Conservation (phyloP, 768 basidiomycete genomes). For the Kwoniella dejecticola region DNA sequence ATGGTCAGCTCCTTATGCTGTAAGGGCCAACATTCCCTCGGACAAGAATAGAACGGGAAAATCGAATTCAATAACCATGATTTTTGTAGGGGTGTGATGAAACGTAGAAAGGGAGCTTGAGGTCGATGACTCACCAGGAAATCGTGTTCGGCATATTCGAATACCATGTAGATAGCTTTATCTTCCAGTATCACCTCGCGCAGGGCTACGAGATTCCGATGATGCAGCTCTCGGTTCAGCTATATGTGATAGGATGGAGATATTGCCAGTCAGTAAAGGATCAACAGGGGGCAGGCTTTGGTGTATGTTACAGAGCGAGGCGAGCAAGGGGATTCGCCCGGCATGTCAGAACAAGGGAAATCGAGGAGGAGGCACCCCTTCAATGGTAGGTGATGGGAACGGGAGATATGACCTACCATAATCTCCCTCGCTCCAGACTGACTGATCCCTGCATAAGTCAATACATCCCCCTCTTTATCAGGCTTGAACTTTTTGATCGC, state of each 20-base stretch:
- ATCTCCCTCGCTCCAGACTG: slow-evolving; percentile 98
- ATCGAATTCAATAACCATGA: no score
- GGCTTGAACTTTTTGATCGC: slow-evolving; percentile 99
- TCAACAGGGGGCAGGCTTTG: no score
- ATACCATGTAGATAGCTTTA: slow-evolving; percentile 98
- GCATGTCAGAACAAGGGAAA: no score
- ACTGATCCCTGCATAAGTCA: slow-evolving; percentile 95
- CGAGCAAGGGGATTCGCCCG: no score
- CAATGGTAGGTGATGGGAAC: no score
- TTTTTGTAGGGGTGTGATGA: not conserved
- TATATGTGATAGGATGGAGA: slow-evolving; percentile 4
- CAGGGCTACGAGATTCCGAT: slow-evolving; percentile 83
- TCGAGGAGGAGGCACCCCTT: not conserved
- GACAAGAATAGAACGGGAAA: no score
- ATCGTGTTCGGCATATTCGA: slow-evolving; percentile 98
- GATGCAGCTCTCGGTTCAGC: slow-evolving; percentile 42
- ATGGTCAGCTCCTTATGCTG: no score
- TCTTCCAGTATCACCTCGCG: slow-evolving; percentile 96
- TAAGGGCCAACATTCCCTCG: no score
- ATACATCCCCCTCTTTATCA: slow-evolving; percentile 95
- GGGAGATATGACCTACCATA: slow-evolving; percentile 64
- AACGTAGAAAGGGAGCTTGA: not conserved
- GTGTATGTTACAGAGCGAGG: no score
- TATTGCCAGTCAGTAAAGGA: no score
- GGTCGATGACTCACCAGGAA: slow-evolving; percentile 70